A percentile compares a stretch with the other conserved stretches of the same genome.
Conservation (phyloP, 23 red algal genomes). For the Gracilariopsis chorda region DNA sequence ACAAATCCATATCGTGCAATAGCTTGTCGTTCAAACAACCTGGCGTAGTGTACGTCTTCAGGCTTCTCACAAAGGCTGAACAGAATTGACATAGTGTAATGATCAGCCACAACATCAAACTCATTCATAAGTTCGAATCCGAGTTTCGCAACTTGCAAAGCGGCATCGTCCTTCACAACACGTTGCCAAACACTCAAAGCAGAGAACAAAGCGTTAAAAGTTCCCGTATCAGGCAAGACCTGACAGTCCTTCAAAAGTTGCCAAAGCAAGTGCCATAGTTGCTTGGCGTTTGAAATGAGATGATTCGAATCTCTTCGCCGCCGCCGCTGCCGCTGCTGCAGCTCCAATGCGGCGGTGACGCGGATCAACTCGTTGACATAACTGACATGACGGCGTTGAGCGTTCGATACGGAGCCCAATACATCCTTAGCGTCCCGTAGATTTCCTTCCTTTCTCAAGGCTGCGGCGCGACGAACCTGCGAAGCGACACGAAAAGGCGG, state of each 20-base stretch:
- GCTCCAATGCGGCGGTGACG: neutral
- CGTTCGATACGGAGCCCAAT: neutral
- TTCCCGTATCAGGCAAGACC: neutral
- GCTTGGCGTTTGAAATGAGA: neutral
- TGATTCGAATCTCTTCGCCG: too few relatives aligned
- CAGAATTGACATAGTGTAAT: slow-evolving; percentile 63
- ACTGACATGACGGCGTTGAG: neutral
- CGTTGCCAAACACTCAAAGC: neutral
- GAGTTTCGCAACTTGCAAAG: neutral
- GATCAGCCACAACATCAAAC: neutral
- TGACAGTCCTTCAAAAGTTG: neutral
- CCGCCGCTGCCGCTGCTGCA: too few relatives aligned
- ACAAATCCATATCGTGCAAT: neutral
- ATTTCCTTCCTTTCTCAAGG: neutral
- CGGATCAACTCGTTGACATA: neutral
- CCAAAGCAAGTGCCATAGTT: neutral
- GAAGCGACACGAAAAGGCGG: neutral
- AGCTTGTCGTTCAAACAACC: neutral
- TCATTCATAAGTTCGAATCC: slow-evolving; percentile 41
- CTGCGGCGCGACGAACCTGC: neutral
- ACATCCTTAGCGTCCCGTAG: neutral
- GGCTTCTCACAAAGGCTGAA: slow-evolving; percentile 36
- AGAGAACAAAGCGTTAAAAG: slow-evolving; percentile 5
- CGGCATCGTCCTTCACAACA: neutral
- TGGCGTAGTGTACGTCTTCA: neutral